Percentiles rank a stretch among this genome's conserved stretches.
Conservation (phyloP, 768 basidiomycete genomes). For the Pleurotus sapidus region DNA sequence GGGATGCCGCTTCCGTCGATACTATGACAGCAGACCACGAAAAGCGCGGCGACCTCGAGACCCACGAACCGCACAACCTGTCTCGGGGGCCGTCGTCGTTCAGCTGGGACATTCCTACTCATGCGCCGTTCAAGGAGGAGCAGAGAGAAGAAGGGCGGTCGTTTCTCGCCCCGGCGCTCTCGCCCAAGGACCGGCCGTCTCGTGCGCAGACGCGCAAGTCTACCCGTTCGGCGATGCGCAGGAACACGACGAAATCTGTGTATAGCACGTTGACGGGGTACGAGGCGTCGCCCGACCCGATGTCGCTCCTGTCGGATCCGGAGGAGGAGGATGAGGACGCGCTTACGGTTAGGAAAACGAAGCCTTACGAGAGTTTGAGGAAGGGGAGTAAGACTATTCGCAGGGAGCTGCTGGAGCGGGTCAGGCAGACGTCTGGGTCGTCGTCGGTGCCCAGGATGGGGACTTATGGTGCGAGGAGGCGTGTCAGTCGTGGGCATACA, state of each 20-base stretch:
- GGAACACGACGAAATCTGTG: slow-evolving; percentile 4
- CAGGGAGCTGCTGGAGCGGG: slow-evolving; percentile 44
- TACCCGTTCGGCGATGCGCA: slow-evolving; percentile 9
- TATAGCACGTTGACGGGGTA: slow-evolving; percentile 14
- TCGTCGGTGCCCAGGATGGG: slow-evolving; percentile 13
- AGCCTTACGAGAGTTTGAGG: slow-evolving; percentile 42
- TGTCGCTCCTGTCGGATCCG: slow-evolving; percentile 21
- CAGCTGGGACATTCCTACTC: slow-evolving; percentile 5
- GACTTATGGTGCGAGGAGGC: slow-evolving; percentile 9
- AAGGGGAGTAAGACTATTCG: slow-evolving; percentile 46
- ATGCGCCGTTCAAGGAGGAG: background rate
- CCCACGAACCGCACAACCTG: background rate
- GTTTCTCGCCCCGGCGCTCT: slow-evolving; percentile 18
- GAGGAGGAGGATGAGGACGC: slow-evolving; percentile 3
- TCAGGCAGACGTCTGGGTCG: slow-evolving; percentile 22
- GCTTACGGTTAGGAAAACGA: slow-evolving; percentile 15
- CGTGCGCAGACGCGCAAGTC: slow-evolving; percentile 4
- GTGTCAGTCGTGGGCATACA: slow-evolving; percentile 16
- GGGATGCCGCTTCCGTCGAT: slow-evolving; percentile 15
- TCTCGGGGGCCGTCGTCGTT: slow-evolving; percentile 15
- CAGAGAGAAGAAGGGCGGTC: slow-evolving; percentile 19
- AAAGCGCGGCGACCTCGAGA: background rate
- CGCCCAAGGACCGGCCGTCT: background rate
- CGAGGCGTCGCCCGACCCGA: slow-evolving; percentile 17
- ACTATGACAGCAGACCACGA: slow-evolving; percentile 11